Evolutionary conservation across 2,329 filamentous ascomycete species (phyloP), one percentile per base, ranked within the genome.

Genomic region (Capronia coronata): DNA sequence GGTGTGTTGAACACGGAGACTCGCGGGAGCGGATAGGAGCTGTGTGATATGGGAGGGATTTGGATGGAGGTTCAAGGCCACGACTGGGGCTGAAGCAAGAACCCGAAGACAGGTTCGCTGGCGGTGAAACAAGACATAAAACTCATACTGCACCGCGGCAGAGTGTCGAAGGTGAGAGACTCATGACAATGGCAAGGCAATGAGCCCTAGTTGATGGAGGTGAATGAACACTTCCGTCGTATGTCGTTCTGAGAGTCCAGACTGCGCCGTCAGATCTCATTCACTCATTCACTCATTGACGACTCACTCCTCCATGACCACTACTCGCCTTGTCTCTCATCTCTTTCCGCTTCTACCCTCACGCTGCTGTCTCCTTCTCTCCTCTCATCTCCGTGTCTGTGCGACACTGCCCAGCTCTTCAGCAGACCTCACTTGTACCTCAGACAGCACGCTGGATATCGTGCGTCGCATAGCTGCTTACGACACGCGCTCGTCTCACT

Each of bases 51-150:
- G n/a, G 46, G 23, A 16, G 27, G 13, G 29, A 43, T 22, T 10
- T 1, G 4, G 34, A 18, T 37, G 6, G 34, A 37, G 8, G 18
- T 18, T 19, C 7, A 37, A 6, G 11, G 3, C 7, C n/a, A 18
- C 8, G 34, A 22, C 19, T 8, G 25, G 34, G 34, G 35, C 22
- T 46, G 46, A 45, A 47, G 40, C 39, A 48, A 52, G 32, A 42
- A 29, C 40, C 13, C 46, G 18, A 45, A 49, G 48, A 46, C 43
- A 48, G 48, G 51, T 35, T 38, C 34, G 21, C n/a, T 18, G 41
- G 19, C 38, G 16, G 34, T 56, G 51, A 56, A 56, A 56, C 54
- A 51, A 34, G 35, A 56, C 51, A 51, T 56, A 48, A 56, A 56
- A 56, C 54, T 41, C 25, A 11, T 51, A 16, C 25, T 29, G 51